Evolutionary conservation across 805 yeast genomes (phyloP).

Genomic region (Kodamaea neixiangensis): DNA sequence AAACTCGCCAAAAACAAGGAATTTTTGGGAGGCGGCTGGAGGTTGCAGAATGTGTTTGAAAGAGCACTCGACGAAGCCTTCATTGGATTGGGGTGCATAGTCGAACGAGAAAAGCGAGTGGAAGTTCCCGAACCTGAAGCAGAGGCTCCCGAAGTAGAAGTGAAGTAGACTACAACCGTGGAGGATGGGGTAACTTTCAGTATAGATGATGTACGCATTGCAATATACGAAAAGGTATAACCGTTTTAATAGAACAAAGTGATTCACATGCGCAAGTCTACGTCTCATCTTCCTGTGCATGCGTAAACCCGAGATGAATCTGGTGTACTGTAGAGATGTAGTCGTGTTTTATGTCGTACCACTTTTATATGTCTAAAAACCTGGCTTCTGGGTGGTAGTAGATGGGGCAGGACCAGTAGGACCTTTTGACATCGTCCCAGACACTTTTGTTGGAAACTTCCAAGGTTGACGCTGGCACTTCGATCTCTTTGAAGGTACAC

Average conservation of each 20-base stretch:
- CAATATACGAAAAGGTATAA: too few species aligned
- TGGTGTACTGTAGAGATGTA: too few species aligned
- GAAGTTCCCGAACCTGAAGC: slow-evolving; percentile 2
- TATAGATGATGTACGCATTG: too few species aligned
- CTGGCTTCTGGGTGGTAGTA: slow-evolving; percentile 67
- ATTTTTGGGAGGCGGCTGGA: slow-evolving; percentile 85
- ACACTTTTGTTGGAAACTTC: slow-evolving; percentile 43
- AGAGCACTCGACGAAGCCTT: slow-evolving; percentile 87
- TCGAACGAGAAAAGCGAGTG: slow-evolving; percentile 46
- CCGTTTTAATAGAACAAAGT: too few species aligned
- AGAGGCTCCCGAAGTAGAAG: background rate
- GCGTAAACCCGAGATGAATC: too few species aligned
- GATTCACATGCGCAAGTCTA: too few species aligned
- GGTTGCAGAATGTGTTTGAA: slow-evolving; percentile 65
- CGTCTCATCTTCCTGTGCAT: too few species aligned
- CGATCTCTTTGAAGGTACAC: slow-evolving; percentile 54
- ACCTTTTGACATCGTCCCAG: slow-evolving; percentile 62
- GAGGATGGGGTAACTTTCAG: too few species aligned
- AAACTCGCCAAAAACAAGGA: slow-evolving; percentile 58
- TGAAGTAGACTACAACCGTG: background rate
- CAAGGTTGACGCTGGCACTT: slow-evolving; percentile 44
- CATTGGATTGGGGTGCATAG: slow-evolving; percentile 81
- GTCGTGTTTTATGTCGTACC: background rate
- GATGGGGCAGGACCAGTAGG: slow-evolving; percentile 69
- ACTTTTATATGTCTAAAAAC: slow-evolving; percentile 32